phyloP scores from a whole-genome alignment of 257 asterid genomes.

The Nicotiana undulata region DNA sequence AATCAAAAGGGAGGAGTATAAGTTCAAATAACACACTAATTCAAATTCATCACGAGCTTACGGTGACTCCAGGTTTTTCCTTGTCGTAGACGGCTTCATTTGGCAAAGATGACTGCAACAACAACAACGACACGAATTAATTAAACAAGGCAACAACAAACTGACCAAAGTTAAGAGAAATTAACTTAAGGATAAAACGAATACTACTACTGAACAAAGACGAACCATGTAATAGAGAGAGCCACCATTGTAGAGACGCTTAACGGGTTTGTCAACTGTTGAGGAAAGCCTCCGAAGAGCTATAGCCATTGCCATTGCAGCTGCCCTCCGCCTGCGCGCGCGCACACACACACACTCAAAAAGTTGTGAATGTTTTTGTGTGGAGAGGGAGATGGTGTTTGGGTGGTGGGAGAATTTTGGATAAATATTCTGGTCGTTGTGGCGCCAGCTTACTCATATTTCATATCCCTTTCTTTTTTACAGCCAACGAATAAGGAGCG shows the following conservation, averaged over 20 bases:
- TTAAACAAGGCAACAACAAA: conserved; percentile 1
- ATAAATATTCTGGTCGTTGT: conserved; percentile 32
- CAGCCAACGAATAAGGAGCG: neutral
- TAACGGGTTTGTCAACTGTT: conserved; percentile 52
- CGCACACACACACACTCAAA: neutral
- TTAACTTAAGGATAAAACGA: neutral
- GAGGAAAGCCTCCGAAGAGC: conserved; percentile 74
- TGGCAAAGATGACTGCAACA: conserved; percentile 63
- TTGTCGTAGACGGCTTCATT: conserved; percentile 73
- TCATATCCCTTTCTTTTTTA: neutral
- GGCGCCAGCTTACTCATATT: conserved; percentile 1
- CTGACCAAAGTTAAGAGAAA: neutral
- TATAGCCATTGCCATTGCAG: conserved; percentile 75
- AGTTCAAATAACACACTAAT: neutral
- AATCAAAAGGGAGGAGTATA: neutral
- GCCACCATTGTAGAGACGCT: conserved; percentile 46
- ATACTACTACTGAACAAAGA: neutral
- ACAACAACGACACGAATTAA: neutral
- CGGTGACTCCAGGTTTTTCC: conserved; percentile 61
- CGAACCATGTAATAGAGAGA: conserved; percentile 65
- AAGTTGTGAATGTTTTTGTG: neutral
- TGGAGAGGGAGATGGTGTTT: conserved; percentile 17
- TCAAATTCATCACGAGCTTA: conserved; percentile 24
- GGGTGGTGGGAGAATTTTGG: conserved; percentile 59
- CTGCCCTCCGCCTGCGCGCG: conserved; percentile 6